A percentile compares a stretch with the other conserved stretches of the same genome.
phyloP scores from a whole-genome alignment of 2,329 filamentous ascomycete species.

The Talaromyces sp. region DNA sequence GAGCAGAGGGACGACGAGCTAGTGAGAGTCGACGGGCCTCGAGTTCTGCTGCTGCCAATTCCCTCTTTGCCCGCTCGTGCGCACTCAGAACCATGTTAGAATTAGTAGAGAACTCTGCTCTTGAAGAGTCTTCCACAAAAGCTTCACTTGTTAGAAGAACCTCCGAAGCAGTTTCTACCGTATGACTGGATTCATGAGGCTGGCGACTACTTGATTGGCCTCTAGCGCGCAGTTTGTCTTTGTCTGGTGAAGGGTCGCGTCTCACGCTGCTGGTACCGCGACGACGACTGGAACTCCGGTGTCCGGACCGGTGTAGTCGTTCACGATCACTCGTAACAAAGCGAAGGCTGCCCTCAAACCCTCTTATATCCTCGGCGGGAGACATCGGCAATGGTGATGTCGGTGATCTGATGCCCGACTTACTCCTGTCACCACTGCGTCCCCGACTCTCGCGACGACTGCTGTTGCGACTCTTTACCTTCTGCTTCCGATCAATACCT shows the following conservation, averaged over 20 bases:
- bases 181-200: constrained; percentile 12
- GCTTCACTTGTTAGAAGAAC: constrained; percentile 4
- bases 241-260: constrained; percentile 46
- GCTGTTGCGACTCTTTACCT: constrained; percentile 38
- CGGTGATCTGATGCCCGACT: constrained; percentile 63
- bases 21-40: constrained; percentile 83
- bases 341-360: constrained; percentile 57
- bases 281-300: constrained; percentile 49
- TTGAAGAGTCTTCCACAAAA: constrained; percentile 22
- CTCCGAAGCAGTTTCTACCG: constrained; percentile 5
- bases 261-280: constrained; percentile 37
- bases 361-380: constrained; percentile 46
- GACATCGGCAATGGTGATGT: constrained; percentile 76
- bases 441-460: constrained; percentile 45
- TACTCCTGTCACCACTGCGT: constrained; percentile 57
- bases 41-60: constrained; percentile 74
- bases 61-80: constrained; percentile 64
- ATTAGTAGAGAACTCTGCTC: constrained; percentile 19
- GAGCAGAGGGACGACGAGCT: constrained; percentile 71
- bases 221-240: constrained; percentile 37
- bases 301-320: constrained; percentile 42
- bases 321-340: constrained; percentile 43
- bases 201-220: constrained; percentile 33
- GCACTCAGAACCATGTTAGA: constrained; percentile 32
- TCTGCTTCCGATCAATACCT: constrained; percentile 27